phyloP scores from a whole-genome alignment of 108 stramenopile genomes.

The Skeletonema tropicum region DNA sequence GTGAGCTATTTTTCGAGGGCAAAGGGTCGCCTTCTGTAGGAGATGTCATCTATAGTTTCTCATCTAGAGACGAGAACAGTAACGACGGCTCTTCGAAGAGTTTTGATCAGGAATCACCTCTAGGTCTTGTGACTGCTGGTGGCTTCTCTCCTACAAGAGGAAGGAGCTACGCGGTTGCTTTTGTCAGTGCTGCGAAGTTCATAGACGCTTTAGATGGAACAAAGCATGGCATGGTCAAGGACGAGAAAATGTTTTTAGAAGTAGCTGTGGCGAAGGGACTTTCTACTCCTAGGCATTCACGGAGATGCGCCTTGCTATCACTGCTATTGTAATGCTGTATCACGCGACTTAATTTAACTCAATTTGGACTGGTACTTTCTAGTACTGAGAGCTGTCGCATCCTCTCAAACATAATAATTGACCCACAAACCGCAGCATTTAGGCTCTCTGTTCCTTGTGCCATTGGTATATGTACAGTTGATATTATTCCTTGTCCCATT shows the following conservation, averaged over 20 bases:
- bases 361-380: neutral
- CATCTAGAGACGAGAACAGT: neutral
- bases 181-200: conserved; percentile 66
- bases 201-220: conserved; percentile 43
- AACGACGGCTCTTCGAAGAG: conserved; percentile 2
- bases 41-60: conserved; percentile 35
- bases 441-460: conserved; percentile 81
- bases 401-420: conserved; percentile 86
- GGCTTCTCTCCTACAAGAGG: conserved; percentile 71
- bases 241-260: neutral
- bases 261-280: neutral
- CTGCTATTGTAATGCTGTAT: neutral
- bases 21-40: conserved; percentile 57
- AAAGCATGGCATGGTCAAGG: conserved; percentile 33
- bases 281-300: neutral
- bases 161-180: conserved; percentile 64
- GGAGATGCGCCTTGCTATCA: neutral
- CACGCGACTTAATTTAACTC: neutral
- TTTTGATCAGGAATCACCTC: neutral
- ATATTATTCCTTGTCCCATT: conserved; percentile 46
- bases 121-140: conserved; percentile 65
- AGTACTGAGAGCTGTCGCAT: conserved; percentile 50
- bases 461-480: conserved; percentile 84
- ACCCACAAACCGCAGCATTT: conserved; percentile 88
- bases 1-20: conserved; percentile 61